These are phyloP conservation scores for Marasmius oreades DNA, from an alignment of 1,284 basidiomycete genomes.

Conservation along the genomic window DNA sequence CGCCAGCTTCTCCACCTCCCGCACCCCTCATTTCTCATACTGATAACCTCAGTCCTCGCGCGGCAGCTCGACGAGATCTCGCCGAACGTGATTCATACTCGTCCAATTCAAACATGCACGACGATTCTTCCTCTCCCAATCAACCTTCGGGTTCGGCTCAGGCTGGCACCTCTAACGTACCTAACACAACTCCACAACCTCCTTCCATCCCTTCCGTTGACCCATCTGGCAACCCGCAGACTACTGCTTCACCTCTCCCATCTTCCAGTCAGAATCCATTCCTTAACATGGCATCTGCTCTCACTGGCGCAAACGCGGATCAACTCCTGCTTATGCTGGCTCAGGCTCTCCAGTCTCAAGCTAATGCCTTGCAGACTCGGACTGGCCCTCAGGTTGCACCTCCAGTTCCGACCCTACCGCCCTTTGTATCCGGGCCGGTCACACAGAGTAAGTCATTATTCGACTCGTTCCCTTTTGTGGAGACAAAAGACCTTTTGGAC, in stretches of 20 bases:
- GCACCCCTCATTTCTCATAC: not conserved
- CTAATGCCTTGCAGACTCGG: too few relatives aligned
- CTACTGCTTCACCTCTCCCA: too few relatives aligned
- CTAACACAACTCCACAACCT: too few relatives aligned
- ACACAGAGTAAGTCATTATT: conserved; percentile 3
- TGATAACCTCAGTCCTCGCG: not conserved
- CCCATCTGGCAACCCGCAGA: too few relatives aligned
- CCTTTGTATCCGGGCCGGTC: not conserved
- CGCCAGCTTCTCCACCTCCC: not conserved
- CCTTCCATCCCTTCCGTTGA: too few relatives aligned
- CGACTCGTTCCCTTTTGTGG: conserved; percentile 1
- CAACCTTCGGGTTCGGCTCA: not conserved
- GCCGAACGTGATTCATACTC: not conserved
- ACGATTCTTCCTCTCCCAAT: not conserved
- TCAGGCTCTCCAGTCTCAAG: too few relatives aligned
- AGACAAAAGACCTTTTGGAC: conserved; percentile 3
- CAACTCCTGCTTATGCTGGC: not conserved
- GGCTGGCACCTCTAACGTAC: too few relatives aligned
- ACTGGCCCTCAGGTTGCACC: not conserved
- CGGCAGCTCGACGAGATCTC: not conserved
- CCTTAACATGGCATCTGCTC: too few relatives aligned
- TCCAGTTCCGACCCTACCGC: conserved; percentile 1
- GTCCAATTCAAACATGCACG: not conserved
- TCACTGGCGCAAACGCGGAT: too few relatives aligned
- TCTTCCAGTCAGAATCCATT: too few relatives aligned